Conservation (phyloP, 2,329 filamentous ascomycete genomes). For the Ceratocystis variospora region DNA sequence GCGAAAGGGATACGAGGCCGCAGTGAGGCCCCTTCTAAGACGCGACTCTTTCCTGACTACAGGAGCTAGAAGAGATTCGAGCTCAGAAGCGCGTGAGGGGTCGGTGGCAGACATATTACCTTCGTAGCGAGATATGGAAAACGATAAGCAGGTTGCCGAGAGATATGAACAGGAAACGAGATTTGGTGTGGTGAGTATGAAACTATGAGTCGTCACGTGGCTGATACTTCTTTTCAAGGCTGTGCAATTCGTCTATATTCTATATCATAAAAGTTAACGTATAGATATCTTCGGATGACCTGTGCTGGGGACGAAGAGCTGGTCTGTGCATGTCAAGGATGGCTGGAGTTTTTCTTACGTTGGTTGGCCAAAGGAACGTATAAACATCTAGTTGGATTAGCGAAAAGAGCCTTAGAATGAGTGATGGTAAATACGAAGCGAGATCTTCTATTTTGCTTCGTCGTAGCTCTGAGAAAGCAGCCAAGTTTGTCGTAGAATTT, state of each 20-base stretch:
- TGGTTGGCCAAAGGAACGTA: neutral
- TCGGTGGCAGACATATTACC: neutral
- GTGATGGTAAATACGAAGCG: neutral
- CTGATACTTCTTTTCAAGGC: neutral
- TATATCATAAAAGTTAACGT: neutral
- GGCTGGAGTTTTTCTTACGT: neutral
- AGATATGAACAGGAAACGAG: neutral
- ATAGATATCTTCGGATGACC: neutral
- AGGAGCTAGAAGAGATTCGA: slow-evolving; percentile 8
- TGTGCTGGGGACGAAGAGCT: neutral
- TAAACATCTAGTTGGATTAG: neutral
- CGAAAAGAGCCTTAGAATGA: neutral
- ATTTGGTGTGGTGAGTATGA: neutral
- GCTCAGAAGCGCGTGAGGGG: neutral
- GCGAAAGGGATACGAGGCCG: slow-evolving; percentile 45
- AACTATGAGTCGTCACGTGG: neutral
- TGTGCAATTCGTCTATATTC: neutral
- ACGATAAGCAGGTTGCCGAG: neutral
- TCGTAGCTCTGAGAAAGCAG: neutral
- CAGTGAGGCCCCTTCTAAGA: slow-evolving; percentile 29
- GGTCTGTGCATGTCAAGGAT: neutral
- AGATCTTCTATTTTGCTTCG: neutral
- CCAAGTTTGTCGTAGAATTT: neutral
- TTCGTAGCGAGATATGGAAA: neutral
- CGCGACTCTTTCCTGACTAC: neutral